Evolutionary conservation across 805 yeast species (phyloP), one percentile per base, ranked within the genome.

Genomic region (Kluyveromyces nonfermentans): DNA sequence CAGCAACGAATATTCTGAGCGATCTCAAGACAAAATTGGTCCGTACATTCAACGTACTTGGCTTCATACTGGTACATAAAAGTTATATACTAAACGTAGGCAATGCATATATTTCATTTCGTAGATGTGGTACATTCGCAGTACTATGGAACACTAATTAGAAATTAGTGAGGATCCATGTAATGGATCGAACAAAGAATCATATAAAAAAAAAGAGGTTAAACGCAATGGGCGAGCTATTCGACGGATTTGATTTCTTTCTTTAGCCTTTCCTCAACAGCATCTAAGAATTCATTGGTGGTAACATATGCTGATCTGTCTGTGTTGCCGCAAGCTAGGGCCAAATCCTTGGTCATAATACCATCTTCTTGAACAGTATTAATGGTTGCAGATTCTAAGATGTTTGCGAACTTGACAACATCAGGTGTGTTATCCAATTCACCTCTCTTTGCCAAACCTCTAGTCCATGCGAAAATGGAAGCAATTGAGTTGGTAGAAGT

Each of bases 401-500:
- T 60, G 50, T 78, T 67, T 35, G 85, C 88, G 59, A 84, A 84
- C 37, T 73, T 66, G 38, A 79, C 76, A 42, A 83, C 85, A 3
- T 78, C 85, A 28, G 82, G 83, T 21, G 88, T 84, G 32, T 64
- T 64, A 60, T 84, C 93, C 52, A 84, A 68, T 60, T 73, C 78
- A 56, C 90, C 93, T 74, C 93, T 81, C 65, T 83, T 87, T 50
- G 80, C 78, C 43, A 84, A 64, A 60, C 90, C 93, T 67, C 89
- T 75, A n/a, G 88, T 63, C 93, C 93, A 84, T 25, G 93, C 93
- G 55, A 82, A 84, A 46, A 84, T 84, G 16, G 88, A 81, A 4
- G 93, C 93, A 63, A 84, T 84, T 7, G 93, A 83, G 67, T 84
- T 84, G 43, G 93, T 84, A 4, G 89, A 82, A 7, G 93, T 84